Evolutionary conservation across 2,329 filamentous ascomycete genomes (phyloP), one percentile per base, ranked within the genome.

Genomic region (Hymenotorrendiella dingleyae): DNA sequence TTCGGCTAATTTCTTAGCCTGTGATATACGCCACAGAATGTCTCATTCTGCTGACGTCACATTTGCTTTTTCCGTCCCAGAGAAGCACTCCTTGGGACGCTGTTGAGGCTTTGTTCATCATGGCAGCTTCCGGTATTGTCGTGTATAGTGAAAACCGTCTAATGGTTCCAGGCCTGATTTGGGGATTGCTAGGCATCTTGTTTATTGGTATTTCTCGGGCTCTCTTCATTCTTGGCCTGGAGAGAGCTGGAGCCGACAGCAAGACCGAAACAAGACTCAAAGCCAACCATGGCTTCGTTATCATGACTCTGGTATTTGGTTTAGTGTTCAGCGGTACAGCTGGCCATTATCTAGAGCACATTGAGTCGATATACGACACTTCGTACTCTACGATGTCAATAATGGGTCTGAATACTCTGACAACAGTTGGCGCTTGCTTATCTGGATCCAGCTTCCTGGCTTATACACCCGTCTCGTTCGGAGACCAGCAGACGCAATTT

Each of bases 61-160:
- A 43, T 20, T 54, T 47, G 9, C 36, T 23, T 19, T 42, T 37
- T 33, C 46, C 43, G 27, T 45, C 45, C 9, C 36, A 27, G 12
- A 47, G 33, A 43, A n/a, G n/a, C n/a, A n/a, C n/a, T n/a, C n/a
- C n/a, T n/a, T 39, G 34, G 16, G 21, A 51, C 22, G 45, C 52
- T 2, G 50, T 47, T 44, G 48, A 54, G 35, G 42, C 48, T 8
- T 2, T 55, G 6, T 11, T 53, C 8, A 36, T 46, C 7, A 29
- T 37, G 10, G 17, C 37, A 5, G 42, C 49, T 27, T 51, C 43
- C 8, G 33, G 30, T 17, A 14, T 50, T 4, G 40, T 56, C 4
- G 33, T 58, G 11, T 53, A 53, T 22, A 52, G 54, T 35, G 57
- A 59, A 40, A 54, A 54, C 40, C 53, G 54, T 21, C 52, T 58